A percentile compares a stretch with the other conserved stretches of the same genome.
Conservation (phyloP, 257 asterid species). For the Knoxia roxburghii region DNA sequence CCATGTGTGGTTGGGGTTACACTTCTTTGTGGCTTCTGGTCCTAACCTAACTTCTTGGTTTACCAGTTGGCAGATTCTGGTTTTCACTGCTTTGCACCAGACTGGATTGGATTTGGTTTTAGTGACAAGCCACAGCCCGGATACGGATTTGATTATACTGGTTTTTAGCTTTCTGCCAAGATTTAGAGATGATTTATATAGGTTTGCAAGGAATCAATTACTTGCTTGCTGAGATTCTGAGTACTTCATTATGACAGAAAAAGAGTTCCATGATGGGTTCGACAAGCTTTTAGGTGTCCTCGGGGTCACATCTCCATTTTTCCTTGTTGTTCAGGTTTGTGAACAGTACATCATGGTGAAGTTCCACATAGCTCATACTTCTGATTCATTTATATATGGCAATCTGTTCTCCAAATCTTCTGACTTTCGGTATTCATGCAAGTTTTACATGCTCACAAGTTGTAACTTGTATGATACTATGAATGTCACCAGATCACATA, state of each 20-base stretch:
- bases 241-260: constrained; percentile 47
- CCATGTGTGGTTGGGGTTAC: background rate
- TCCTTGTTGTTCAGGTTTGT: constrained; percentile 89
- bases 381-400: background rate
- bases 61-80: constrained; percentile 82
- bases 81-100: constrained; percentile 92
- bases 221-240: constrained; percentile 22
- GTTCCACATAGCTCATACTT: background rate
- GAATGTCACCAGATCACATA: background rate
- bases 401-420: background rate
- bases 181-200: background rate
- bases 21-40: background rate
- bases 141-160: constrained; percentile 90
- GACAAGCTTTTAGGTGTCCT: constrained; percentile 77
- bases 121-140: constrained; percentile 97
- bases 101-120: constrained; percentile 98
- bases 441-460: background rate
- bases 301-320: constrained; percentile 62
- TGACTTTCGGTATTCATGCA: constrained; percentile 1
- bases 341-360: constrained; percentile 5
- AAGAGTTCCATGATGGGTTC: constrained; percentile 84
- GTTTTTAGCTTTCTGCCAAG: constrained; percentile 29
- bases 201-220: background rate
- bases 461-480: background rate
- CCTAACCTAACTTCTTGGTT: constrained; percentile 12